Conservation (phyloP, 2,329 filamentous ascomycete genomes). For the Colletotrichum caudatum region DNA sequence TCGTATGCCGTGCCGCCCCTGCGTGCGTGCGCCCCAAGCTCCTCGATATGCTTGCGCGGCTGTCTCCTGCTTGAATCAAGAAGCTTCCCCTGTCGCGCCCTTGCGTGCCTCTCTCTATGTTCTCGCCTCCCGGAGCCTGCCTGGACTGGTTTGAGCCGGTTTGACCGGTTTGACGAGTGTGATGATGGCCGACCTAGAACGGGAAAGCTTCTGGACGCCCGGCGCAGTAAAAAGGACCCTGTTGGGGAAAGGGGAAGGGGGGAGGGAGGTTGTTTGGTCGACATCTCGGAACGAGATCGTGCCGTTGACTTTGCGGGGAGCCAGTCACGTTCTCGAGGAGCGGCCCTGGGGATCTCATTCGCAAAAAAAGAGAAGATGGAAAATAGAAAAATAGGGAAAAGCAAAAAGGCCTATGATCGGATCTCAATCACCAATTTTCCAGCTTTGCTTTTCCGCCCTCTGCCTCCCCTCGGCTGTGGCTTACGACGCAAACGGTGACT, state of each 20-base stretch:
- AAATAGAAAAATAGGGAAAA: too few relatives aligned
- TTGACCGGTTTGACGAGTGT: background rate
- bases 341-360: slow-evolving; percentile 23
- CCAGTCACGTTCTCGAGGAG: slow-evolving; percentile 24
- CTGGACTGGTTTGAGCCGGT: background rate
- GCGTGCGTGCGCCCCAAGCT: slow-evolving; percentile 1
- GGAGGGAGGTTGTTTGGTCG: background rate
- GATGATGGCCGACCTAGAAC: background rate
- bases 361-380: background rate
- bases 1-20: background rate
- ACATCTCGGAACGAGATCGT: slow-evolving; percentile 18
- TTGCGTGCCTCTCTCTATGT: slow-evolving; percentile 6
- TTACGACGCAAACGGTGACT: slow-evolving; percentile 34
- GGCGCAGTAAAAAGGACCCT: background rate
- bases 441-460: slow-evolving; percentile 3
- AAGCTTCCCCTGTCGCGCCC: background rate
- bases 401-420: background rate
- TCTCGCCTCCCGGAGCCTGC: background rate
- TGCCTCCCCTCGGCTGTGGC: slow-evolving; percentile 3
- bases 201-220: background rate
- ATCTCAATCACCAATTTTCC: background rate
- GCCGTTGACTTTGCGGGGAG: slow-evolving; percentile 26
- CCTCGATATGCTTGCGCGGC: slow-evolving; percentile 10
- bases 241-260: too few relatives aligned
- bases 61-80: background rate